Conservation (phyloP, 2,329 filamentous ascomycete species). For the Huntiella decipiens region DNA sequence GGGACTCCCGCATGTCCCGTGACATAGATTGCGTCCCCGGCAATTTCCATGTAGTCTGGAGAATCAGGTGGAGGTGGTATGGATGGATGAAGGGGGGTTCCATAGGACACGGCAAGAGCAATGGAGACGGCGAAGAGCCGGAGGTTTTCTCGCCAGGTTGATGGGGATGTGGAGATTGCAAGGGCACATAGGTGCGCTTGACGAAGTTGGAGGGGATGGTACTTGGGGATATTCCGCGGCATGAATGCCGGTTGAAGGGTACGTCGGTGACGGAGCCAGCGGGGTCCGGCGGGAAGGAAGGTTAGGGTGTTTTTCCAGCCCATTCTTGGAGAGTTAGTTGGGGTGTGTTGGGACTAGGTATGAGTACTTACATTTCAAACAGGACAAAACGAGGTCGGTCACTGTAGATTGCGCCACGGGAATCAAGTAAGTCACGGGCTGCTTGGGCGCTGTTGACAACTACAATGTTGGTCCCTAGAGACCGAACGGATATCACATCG, state of each 20-base stretch:
- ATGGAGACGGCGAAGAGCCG: neutral
- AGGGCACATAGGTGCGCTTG: conserved; percentile 9
- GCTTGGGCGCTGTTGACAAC: conserved; percentile 7
- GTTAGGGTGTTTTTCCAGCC: conserved; percentile 28
- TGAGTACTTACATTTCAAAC: conserved; percentile 17
- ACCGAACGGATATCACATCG: neutral
- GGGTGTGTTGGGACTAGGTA: no score
- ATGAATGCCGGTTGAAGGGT: conserved; percentile 25
- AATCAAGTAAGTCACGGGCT: conserved; percentile 25
- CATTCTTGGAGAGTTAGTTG: conserved; percentile 16
- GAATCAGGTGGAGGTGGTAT: neutral
- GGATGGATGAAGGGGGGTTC: neutral
- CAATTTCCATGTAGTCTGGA: conserved; percentile 15
- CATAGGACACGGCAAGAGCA: neutral
- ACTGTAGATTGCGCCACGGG: conserved; percentile 24
- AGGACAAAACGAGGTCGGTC: conserved; percentile 26
- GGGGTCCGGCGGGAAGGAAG: conserved; percentile 24
- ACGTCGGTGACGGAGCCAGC: conserved; percentile 25
- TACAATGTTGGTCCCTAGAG: neutral
- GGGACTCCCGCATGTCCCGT: conserved; percentile 18
- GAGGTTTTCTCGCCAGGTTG: neutral
- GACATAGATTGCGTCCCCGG: conserved; percentile 17
- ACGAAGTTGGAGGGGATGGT: conserved; percentile 15
- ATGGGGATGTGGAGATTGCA: neutral
- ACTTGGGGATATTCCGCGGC: conserved; percentile 18